Percentiles rank a stretch among this genome's conserved stretches.
These are phyloP conservation scores for Penicillium frequentans DNA, from an alignment of 2,329 filamentous ascomycete genomes.

Conservation along the genomic window DNA sequence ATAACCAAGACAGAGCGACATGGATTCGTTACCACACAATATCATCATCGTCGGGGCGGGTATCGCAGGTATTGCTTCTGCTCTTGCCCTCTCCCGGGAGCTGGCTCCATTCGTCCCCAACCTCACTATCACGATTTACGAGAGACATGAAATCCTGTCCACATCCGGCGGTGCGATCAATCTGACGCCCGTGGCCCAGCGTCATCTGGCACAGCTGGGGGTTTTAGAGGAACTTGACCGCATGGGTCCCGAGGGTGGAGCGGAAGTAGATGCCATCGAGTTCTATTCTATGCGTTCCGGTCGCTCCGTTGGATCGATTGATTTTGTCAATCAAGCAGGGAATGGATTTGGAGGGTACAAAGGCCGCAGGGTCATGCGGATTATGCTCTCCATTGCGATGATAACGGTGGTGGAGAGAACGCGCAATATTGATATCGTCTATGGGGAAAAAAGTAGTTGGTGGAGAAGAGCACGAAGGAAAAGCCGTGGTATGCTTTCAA, in stretches of 20 bases:
- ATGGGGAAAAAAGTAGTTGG: constrained; percentile 43
- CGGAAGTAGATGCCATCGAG: constrained; percentile 43
- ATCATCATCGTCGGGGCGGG: constrained; percentile 37
- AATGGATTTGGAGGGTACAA: constrained; percentile 43
- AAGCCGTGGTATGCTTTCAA: constrained; percentile 38
- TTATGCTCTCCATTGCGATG: constrained; percentile 43
- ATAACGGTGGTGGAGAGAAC: constrained; percentile 38
- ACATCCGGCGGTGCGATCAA: constrained; percentile 48
- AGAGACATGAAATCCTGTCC: constrained; percentile 41
- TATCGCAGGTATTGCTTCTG: constrained; percentile 36
- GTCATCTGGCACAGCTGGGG: constrained; percentile 44
- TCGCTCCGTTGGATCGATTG: constrained; percentile 36
- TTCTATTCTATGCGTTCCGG: constrained; percentile 44
- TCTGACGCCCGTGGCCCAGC: constrained; percentile 45
- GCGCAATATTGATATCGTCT: constrained; percentile 40
- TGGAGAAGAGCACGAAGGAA: constrained; percentile 33
- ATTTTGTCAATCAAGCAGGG: constrained; percentile 39
- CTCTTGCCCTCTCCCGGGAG: constrained; percentile 33
- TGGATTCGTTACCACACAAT: constrained; percentile 19
- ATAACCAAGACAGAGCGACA: background rate
- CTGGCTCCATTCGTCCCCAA: constrained; percentile 33
- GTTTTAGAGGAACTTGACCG: constrained; percentile 39
- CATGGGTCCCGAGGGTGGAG: constrained; percentile 40
- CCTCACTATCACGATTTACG: constrained; percentile 40
- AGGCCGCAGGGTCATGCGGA: constrained; percentile 43